A percentile compares a stretch with the other conserved stretches of the same genome.
These are phyloP conservation scores for Plasmodium blacklocki DNA, from an alignment of 169 alveolate genomes.

Conservation along the genomic window DNA sequence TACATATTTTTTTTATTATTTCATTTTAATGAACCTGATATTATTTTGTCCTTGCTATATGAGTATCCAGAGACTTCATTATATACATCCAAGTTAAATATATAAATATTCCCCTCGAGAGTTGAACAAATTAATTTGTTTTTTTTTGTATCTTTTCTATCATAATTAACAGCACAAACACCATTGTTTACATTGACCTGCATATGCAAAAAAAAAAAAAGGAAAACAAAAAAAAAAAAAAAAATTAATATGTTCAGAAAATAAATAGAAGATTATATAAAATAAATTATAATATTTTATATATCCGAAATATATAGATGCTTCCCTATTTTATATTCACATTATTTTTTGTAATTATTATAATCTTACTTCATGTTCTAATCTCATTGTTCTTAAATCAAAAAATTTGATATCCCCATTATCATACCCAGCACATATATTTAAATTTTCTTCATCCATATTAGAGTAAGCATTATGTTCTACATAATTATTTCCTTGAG, in stretches of 20 bases:
- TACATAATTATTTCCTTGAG: slow-evolving; percentile 59
- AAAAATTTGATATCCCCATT: slow-evolving; percentile 93
- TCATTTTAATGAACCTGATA: slow-evolving; percentile 34
- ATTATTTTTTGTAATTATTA: slow-evolving; percentile 71
- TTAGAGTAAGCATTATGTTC: slow-evolving; percentile 74
- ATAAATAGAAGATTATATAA: background rate
- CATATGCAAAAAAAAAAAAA: slow-evolving; percentile 80
- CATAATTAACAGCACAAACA: slow-evolving; percentile 91
- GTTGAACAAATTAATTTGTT: slow-evolving; percentile 92
- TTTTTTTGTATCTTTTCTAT: slow-evolving; percentile 91
- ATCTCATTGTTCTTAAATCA: slow-evolving; percentile 82
- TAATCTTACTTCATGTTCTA: slow-evolving; percentile 50
- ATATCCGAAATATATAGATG: background rate
- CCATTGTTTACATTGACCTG: slow-evolving; percentile 92
- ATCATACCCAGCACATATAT: slow-evolving; percentile 92
- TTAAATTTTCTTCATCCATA: slow-evolving; percentile 87
- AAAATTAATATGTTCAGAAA: background rate
- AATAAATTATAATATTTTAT: background rate
- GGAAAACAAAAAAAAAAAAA: slow-evolving; percentile 14
- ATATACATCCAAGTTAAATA: slow-evolving; percentile 90
- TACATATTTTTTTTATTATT: background rate
- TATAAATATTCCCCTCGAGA: slow-evolving; percentile 89
- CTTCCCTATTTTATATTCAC: background rate
- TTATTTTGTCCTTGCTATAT: slow-evolving; percentile 82
- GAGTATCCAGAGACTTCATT: slow-evolving; percentile 90